phyloP scores from a whole-genome alignment of 192 early-diverging fungal species.

The Rhizoclosmatium sp. region DNA sequence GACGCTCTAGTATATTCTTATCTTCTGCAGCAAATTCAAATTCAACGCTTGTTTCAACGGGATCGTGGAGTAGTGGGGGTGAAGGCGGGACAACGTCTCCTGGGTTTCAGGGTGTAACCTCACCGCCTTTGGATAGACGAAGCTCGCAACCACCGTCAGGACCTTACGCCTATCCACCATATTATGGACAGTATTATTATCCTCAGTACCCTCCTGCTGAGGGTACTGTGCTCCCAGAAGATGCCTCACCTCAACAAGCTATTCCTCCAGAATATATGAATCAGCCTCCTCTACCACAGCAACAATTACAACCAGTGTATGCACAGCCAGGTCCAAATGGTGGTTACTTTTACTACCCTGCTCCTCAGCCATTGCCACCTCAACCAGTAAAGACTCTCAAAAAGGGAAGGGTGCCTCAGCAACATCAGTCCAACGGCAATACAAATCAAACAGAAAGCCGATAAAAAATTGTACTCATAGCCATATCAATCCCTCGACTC shows the following conservation, averaged over 20 bases:
- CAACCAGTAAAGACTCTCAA: background rate
- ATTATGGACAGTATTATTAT: background rate
- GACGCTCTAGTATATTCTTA: background rate
- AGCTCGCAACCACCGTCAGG: too few species aligned
- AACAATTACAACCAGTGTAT: background rate
- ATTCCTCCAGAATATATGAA: too few species aligned
- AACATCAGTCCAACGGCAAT: background rate
- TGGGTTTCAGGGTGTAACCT: too few species aligned
- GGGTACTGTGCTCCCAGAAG: too few species aligned
- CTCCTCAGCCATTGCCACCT: conserved; percentile 6
- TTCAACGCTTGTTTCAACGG: background rate
- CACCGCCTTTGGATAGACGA: too few species aligned
- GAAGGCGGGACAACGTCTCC: background rate
- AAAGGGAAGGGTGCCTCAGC: background rate
- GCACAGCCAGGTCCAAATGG: conserved; percentile 1
- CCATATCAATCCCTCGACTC: too few species aligned
- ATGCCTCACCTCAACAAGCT: too few species aligned
- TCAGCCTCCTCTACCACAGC: too few species aligned
- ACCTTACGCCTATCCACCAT: background rate
- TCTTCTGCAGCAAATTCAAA: background rate
- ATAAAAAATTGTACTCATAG: too few species aligned
- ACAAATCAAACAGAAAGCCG: too few species aligned
- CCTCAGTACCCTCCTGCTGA: background rate
- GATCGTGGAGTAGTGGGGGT: background rate
- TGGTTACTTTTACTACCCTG: conserved; percentile 23